Base-by-base conservation (phyloP, 1,284 basidiomycete species). In the Tilletia walkeri region DNA sequence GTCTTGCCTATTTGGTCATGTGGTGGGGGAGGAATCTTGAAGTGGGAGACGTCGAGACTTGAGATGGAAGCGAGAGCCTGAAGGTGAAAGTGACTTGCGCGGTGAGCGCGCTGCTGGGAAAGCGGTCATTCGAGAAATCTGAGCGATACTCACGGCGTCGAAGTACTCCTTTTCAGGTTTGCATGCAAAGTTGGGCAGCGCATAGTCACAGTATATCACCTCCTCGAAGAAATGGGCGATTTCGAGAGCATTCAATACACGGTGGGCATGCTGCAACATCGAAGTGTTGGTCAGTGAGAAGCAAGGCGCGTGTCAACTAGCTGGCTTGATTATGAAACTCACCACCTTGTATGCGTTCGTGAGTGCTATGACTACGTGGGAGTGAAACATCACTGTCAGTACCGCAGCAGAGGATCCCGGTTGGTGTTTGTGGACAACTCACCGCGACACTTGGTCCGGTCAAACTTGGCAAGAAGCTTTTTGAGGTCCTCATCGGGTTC, bases 191-290 rank as follows among this genome's bases (percentile, higher is more conserved):
- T 90, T 83, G 16, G 87, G 86, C 20, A 74, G 71, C 7, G 86
- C 84, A 76, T 95, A 95, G 84, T 95, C 89, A 80, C 93, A 95
- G 79, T 86, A 95, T 9, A 93, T 88, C 16, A 94, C 82, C 14
- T 89, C 91, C 76, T 95, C 93, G 69, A 95, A 86, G 66, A 89
- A 88, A 78, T 93, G 90, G 20, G 89, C 87, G 14, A 95, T 84
- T 65, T 88, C 86, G 49, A 95, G 86, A 45, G 94, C 91, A 10
- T 86, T 86, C 65, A 95, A 87, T 1, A 94, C 92, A 38, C 93
- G 88, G 75, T 88, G 85, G 4, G 93, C 93, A 82, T 94, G 92
- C 90, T 93, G 72, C 9, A 47, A 72, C 18, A 59, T 65, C 45
- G 66, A 59, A 50, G 54, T 50, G 48, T 59, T 67, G 24, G 53